Percentiles rank a stretch among this genome's conserved stretches.
Conservation (phyloP, 2,329 filamentous ascomycete species). For the Aspergillus pseudotamarii region DNA sequence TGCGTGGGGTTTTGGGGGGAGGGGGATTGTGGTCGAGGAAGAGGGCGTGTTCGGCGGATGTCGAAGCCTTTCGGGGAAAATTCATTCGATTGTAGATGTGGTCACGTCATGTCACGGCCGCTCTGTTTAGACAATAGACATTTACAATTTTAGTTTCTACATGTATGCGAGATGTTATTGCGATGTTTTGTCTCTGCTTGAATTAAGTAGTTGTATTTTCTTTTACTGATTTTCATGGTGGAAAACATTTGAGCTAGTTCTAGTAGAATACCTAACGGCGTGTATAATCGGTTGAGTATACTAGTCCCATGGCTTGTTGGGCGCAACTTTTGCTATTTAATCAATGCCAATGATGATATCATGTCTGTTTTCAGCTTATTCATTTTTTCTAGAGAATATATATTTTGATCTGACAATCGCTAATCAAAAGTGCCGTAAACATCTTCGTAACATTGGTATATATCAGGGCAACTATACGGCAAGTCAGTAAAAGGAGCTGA, state of each 20-base stretch:
- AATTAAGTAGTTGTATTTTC: neutral
- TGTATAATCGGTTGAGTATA: neutral
- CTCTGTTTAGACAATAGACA: neutral
- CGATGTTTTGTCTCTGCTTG: neutral
- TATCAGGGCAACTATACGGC: constrained; percentile 28
- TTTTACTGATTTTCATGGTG: neutral
- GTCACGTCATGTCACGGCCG: constrained; percentile 22
- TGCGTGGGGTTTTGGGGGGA: neutral
- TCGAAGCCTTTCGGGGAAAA: constrained; percentile 23
- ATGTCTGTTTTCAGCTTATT: neutral
- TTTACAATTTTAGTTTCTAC: neutral
- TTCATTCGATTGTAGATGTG: neutral
- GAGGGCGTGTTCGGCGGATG: constrained; percentile 14
- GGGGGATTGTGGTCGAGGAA: neutral
- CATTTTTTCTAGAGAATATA: neutral
- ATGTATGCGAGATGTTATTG: neutral
- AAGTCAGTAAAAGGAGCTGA: neutral
- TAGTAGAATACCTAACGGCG: neutral
- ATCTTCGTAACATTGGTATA: constrained; percentile 29
- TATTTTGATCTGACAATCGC: neutral
- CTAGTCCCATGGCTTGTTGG: neutral
- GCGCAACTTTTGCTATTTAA: neutral
- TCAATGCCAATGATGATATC: neutral
- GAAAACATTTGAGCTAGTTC: neutral
- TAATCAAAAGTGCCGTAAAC: constrained; percentile 23